These are phyloP conservation scores for Monosporascus sp. DNA, from an alignment of 2,329 filamentous ascomycete genomes.

Conservation along the genomic window DNA sequence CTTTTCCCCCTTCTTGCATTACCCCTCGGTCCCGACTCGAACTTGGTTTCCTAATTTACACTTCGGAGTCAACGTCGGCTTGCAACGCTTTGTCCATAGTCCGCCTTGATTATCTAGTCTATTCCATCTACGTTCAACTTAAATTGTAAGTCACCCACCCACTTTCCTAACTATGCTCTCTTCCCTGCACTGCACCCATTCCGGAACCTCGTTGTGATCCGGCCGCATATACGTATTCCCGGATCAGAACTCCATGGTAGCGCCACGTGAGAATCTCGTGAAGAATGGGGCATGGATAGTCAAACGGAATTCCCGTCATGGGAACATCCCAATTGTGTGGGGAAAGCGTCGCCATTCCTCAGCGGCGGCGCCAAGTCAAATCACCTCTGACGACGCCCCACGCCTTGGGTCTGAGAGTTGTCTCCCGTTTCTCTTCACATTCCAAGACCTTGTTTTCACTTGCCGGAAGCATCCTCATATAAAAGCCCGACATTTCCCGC, in stretches of 20 bases:
- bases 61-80: not conserved
- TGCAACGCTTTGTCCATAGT: not conserved
- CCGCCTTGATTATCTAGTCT: no score
- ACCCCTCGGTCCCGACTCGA: conserved; percentile 1
- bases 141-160: no score
- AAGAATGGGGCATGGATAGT: conserved; percentile 7
- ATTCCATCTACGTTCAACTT: no score
- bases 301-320: conserved; percentile 2
- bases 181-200: no score
- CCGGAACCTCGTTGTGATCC: no score
- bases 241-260: no score
- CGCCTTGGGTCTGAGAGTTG: conserved; percentile 8
- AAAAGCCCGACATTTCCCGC: conserved; percentile 13
- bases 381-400: conserved; percentile 26
- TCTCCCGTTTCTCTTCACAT: conserved; percentile 19
- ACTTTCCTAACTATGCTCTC: no score
- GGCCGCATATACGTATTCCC: no score
- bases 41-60: not conserved
- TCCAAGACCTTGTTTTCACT: conserved; percentile 8
- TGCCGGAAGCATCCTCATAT: conserved; percentile 14
- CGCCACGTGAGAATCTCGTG: no score
- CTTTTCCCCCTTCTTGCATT: conserved; percentile 4
- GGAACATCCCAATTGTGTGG: conserved; percentile 6
- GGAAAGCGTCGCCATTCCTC: conserved; percentile 21
- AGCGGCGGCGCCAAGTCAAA: conserved; percentile 2